These are phyloP conservation scores for Grifola frondosa DNA, from an alignment of 1,284 basidiomycete genomes.

Conservation along the genomic window DNA sequence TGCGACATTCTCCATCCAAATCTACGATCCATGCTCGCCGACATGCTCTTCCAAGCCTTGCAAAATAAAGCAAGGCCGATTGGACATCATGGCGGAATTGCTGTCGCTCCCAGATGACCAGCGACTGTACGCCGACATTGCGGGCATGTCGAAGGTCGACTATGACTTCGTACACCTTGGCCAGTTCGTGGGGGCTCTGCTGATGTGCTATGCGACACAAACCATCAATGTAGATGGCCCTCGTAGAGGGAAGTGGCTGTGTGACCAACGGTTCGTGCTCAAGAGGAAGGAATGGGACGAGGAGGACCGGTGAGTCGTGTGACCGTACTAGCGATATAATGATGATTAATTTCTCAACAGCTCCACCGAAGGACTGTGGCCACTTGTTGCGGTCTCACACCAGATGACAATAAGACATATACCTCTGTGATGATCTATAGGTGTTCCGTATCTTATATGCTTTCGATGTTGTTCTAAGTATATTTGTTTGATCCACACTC, in stretches of 20 bases:
- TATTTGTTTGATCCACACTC: no score
- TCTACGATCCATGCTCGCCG: neutral
- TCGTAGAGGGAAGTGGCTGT: slow-evolving; percentile 12
- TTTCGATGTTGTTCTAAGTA: no score
- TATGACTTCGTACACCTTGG: slow-evolving; percentile 26
- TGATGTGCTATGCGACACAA: slow-evolving; percentile 21
- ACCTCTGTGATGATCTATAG: neutral
- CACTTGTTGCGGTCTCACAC: slow-evolving; percentile 29
- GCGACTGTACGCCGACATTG: slow-evolving; percentile 7
- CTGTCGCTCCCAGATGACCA: slow-evolving; percentile 20
- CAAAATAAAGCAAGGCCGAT: slow-evolving; percentile 12
- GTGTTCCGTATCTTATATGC: no score
- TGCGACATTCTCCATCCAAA: slow-evolving; percentile 25
- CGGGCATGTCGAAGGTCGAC: slow-evolving; percentile 8
- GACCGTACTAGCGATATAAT: neutral
- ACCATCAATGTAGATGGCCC: neutral
- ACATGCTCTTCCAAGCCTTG: neutral
- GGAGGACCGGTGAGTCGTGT: slow-evolving; percentile 24
- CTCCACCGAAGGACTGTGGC: slow-evolving; percentile 21
- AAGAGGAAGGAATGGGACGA: slow-evolving; percentile 33
- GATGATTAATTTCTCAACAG: slow-evolving; percentile 7
- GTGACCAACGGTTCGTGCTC: slow-evolving; percentile 36
- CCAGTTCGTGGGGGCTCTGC: slow-evolving; percentile 22
- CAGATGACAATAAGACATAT: slow-evolving; percentile 28
- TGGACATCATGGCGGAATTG: slow-evolving; percentile 20